Percentiles rank a stretch among this genome's conserved stretches.
Evolutionary conservation across 495 filamentous ascomycete genomes (phyloP).

Genomic region (Hyphodiscus hymeniophilus): DNA sequence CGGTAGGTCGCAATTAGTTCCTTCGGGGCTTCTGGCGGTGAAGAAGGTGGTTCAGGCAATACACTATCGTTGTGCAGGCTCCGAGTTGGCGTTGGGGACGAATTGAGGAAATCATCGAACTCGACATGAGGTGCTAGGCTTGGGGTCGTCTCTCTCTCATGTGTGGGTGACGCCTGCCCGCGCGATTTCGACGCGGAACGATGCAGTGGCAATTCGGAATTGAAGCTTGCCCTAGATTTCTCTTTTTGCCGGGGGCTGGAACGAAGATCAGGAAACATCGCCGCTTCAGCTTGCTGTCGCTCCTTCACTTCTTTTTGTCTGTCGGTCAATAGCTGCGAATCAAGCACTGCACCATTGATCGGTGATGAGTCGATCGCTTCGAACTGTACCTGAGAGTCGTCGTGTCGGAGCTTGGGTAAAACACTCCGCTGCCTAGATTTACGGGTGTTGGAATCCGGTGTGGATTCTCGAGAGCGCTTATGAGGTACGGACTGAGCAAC

Average conservation of each 20-base stretch:
- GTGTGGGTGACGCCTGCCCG: neutral
- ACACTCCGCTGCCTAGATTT: constrained; percentile 12
- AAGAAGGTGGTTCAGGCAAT: constrained; percentile 41
- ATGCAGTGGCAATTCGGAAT: constrained; percentile 13
- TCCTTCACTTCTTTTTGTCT: constrained; percentile 64
- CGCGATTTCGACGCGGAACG: constrained; percentile 14
- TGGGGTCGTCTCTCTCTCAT: constrained; percentile 38
- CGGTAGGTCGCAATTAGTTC: neutral
- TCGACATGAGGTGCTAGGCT: constrained; percentile 32
- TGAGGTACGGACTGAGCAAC: constrained; percentile 18
- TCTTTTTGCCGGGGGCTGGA: constrained; percentile 17
- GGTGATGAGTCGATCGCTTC: constrained; percentile 55
- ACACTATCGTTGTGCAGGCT: constrained; percentile 33
- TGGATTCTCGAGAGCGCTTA: constrained; percentile 23
- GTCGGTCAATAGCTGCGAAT: constrained; percentile 65
- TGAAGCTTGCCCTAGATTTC: constrained; percentile 5
- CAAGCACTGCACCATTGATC: constrained; percentile 27
- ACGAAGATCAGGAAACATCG: constrained; percentile 54
- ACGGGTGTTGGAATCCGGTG: constrained; percentile 22
- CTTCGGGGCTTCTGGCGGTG: constrained; percentile 36
- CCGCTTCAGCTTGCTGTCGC: constrained; percentile 51
- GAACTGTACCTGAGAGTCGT: constrained; percentile 75
- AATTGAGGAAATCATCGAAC: constrained; percentile 60
- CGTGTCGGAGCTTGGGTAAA: constrained; percentile 46
- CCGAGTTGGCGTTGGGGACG: constrained; percentile 66